Conservation (phyloP, 2,329 filamentous ascomycete species). For the Pleomassaria siparia region DNA sequence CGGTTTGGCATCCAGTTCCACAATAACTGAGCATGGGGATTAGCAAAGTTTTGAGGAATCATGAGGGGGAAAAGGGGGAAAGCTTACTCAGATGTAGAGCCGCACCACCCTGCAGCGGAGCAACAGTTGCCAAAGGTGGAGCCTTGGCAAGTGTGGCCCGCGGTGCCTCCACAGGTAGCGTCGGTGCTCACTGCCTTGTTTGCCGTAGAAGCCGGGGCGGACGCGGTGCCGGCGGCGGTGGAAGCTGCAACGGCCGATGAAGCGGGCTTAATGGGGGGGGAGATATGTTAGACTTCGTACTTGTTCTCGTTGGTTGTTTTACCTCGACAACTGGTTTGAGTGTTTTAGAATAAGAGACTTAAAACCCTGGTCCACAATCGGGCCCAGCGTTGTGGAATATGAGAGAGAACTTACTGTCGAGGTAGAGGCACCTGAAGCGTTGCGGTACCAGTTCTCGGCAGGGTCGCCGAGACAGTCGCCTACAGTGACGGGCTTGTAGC, state of each 20-base stretch:
- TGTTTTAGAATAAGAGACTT: too few species aligned
- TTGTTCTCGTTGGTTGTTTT: too few species aligned
- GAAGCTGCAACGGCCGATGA: constrained; percentile 1
- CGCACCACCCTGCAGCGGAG: constrained; percentile 47
- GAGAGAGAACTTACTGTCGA: constrained; percentile 11
- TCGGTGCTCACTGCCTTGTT: constrained; percentile 26
- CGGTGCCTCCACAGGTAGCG: constrained; percentile 27
- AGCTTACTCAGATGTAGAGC: constrained; percentile 24
- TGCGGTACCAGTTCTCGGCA: constrained; percentile 52
- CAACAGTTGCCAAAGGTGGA: constrained; percentile 50
- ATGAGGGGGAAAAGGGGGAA: too few species aligned
- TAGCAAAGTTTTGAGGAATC: too few species aligned
- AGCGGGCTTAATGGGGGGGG: neutral
- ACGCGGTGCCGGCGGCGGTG: constrained; percentile 15
- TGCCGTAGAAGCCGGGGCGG: constrained; percentile 17
- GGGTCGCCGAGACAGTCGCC: constrained; percentile 52
- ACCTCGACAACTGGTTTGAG: too few species aligned
- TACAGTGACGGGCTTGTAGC: constrained; percentile 50
- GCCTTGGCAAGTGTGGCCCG: constrained; percentile 37
- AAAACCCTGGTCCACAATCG: neutral
- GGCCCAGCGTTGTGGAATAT: constrained; percentile 3
- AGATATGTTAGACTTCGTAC: too few species aligned
- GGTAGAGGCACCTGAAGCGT: constrained; percentile 31
- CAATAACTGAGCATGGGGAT: too few species aligned
- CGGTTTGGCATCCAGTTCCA: constrained; percentile 31